A percentile compares a stretch with the other conserved stretches of the same genome.
phyloP scores from a whole-genome alignment of 225 moss, liverwort and hornwort genomes.

The Pseudisothecium myosuroides region DNA sequence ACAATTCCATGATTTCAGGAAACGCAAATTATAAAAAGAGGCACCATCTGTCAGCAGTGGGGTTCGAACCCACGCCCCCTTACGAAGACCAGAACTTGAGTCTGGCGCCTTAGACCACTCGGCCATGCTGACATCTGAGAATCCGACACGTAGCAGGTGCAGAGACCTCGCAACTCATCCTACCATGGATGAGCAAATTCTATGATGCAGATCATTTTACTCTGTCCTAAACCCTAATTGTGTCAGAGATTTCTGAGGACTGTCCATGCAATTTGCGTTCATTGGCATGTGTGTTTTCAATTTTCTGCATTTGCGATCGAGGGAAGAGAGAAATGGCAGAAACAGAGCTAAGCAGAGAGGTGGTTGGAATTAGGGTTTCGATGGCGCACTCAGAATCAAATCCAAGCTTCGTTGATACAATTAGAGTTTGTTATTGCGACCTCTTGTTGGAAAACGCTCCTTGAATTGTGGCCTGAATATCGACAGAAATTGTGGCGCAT shows the following conservation, averaged over 20 bases:
- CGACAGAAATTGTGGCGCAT: background rate
- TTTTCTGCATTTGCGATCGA: background rate
- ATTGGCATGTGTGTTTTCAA: background rate
- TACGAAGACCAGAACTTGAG: constrained; percentile 54
- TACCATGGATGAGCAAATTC: rapidly evolving
- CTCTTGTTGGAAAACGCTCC: background rate
- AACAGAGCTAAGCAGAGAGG: background rate
- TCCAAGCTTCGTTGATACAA: background rate
- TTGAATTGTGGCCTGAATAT: background rate
- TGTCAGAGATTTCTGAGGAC: background rate
- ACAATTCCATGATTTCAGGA: background rate
- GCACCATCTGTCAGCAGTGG: constrained; percentile 20
- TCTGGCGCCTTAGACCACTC: constrained; percentile 59
- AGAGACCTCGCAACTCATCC: rapidly evolving
- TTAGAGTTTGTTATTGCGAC: background rate
- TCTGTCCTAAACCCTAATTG: no score
- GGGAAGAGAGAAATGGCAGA: background rate
- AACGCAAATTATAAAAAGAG: rapidly evolving
- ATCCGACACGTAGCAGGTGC: rapidly evolving
- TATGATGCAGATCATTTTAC: rapidly evolving
- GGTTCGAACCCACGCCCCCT: constrained; percentile 58
- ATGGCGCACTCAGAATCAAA: background rate
- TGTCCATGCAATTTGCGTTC: background rate
- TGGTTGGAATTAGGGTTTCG: background rate
- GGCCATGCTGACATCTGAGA: background rate